Base-by-base conservation (phyloP, 1,284 basidiomycete species). In the Gomphus sp. region DNA sequence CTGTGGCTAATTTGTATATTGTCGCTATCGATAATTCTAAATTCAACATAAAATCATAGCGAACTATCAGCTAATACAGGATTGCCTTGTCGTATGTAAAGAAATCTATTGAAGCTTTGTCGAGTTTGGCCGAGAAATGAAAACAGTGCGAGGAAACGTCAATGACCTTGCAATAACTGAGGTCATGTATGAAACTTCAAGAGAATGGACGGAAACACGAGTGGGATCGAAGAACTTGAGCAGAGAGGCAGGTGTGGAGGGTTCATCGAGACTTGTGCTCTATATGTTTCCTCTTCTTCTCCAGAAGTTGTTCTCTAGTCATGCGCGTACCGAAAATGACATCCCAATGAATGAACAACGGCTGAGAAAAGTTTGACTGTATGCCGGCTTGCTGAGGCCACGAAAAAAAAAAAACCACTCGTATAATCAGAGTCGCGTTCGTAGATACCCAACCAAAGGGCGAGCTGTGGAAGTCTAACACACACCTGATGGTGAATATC, bases 321-420 rank as follows among this genome's bases (percentile, higher is more conserved):
- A 95, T 86, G 45, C 89, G 79, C 2, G 92, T 95, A 39, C 89
- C 87, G 49, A 95, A 77, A 36, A 94, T 68, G 7, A 74, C 72
- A 71, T 93, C 91, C 91, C 91, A 93, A 64, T 92, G 90, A 57
- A 92, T 73, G 69, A 91, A 98, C 77, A 94, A 97, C 3, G 94
- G 95, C 71, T 97, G 96, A n/a, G 92, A 83, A 70, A 96, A 99
- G 71, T 99, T 99, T 60, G 85, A 89, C 73, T 98, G 97, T 74
- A 98, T 91, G 3, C 97, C 85, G 93, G 69, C 7, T 34, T 34
- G 43, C 60, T 56, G 16, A n/a, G 47, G 54, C 61, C 53, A 55
- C 60, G 4, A 28, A 28, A 28, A 28, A 28, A n/a, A n/a, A 28
- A 28, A 28, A 28, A 28, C 2, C 28, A 28, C 28, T 4, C 62